Evolutionary conservation across 306 rosid species (phyloP), one percentile per base, ranked within the genome.

Genomic region (Corylus avellana): DNA sequence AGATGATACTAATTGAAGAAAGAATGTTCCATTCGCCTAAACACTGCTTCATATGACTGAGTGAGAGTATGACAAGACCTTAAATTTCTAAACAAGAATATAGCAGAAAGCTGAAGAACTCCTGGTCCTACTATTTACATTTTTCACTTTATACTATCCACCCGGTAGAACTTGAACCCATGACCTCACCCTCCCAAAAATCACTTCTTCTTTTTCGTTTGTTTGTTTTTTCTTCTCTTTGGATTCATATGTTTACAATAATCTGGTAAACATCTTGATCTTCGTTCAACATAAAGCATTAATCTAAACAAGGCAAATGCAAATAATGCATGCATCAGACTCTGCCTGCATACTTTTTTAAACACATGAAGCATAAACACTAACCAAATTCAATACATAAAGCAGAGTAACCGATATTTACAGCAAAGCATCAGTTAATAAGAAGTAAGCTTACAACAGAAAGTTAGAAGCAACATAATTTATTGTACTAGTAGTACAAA

Each of bases 401-500:
- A 14, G 32, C 48, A 62, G 44, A 14, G 32, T 58, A 2, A 18
- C 42, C 14, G 20, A 32, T 64, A 64, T 64, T 64, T 64, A 37
- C 70, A 13, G 68, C 68, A 61, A 61, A 61, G 4, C 44, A 42
- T 42, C 46, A 42, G 6, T 42, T 42, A 42, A 22, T 27, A 58
- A 18, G 27, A 18, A 22, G 5, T 10, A 20, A 11, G 37, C 27
- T 75, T 14, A 56, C 35, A 47, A 4, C 42, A 70, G 27, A 12
- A 75, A 69, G 70, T 37, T 51, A 46, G 67, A 59, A 22, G 49
- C 22, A 35, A 72, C 27, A 27, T 57, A 17, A 62, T 14, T 59
- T 73, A 76, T 61, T 81, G 81, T 67, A 27, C 18, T 57, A 75
- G 76, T 81, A 35, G 59, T 78, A 55, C 20, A 77, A 76, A 75